Conservation (phyloP, 2,329 filamentous ascomycete species). For the Botrytis pseudocinerea region DNA sequence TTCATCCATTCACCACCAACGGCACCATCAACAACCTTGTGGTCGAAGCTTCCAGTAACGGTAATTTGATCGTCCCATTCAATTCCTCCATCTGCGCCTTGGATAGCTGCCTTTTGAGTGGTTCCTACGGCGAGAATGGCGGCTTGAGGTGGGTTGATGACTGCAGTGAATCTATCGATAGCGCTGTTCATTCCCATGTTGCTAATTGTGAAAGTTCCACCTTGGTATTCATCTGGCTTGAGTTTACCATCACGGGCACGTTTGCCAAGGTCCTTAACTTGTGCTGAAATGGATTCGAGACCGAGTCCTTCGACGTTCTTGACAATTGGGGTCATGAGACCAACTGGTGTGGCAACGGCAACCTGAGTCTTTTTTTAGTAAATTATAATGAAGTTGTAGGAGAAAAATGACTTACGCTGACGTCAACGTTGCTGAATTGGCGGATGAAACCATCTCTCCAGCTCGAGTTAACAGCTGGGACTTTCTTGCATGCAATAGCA, state of each 20-base stretch:
- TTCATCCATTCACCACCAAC: slow-evolving; percentile 95
- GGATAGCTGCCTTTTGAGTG: slow-evolving; percentile 91
- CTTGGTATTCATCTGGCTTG: slow-evolving; percentile 99
- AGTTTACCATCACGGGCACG: slow-evolving; percentile 95
- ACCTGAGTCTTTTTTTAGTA: slow-evolving; percentile 32
- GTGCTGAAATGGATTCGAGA: slow-evolving; percentile 80
- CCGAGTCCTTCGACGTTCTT: slow-evolving; percentile 84
- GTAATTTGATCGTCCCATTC: slow-evolving; percentile 98
- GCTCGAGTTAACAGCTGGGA: slow-evolving; percentile 92
- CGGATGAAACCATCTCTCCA: slow-evolving; percentile 91
- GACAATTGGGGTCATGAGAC: slow-evolving; percentile 97
- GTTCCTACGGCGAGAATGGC: slow-evolving; percentile 94
- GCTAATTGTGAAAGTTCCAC: slow-evolving; percentile 97
- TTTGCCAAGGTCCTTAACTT: slow-evolving; percentile 96
- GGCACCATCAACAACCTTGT: slow-evolving; percentile 97
- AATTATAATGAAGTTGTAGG: background rate
- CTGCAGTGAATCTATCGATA: slow-evolving; percentile 93
- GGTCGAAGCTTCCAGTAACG: slow-evolving; percentile 94
- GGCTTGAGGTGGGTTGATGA: slow-evolving; percentile 98
- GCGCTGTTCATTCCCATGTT: slow-evolving; percentile 99
- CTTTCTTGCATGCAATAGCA: slow-evolving; percentile 84
- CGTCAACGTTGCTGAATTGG: slow-evolving; percentile 89
- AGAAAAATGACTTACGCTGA: slow-evolving; percentile 72
- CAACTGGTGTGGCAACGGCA: slow-evolving; percentile 71
- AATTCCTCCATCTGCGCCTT: slow-evolving; percentile 80